Base-by-base conservation (phyloP, 2,329 filamentous ascomycete species). In the Venturia nashicola region DNA sequence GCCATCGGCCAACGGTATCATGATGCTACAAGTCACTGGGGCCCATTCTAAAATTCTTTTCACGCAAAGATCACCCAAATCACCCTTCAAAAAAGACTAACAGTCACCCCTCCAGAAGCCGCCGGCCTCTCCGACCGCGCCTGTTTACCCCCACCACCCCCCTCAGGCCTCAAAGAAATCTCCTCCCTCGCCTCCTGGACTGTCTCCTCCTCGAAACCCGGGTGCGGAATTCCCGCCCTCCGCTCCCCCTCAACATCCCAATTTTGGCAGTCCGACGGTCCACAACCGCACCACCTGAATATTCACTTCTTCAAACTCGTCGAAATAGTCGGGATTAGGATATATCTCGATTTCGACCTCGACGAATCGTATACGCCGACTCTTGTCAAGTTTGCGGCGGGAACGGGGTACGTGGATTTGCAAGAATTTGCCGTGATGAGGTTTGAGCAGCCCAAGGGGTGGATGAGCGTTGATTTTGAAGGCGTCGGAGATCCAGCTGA, bases 331-430 rank as follows among this genome's bases (percentile, higher is more conserved):
- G 85, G 86, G 36, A 86, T 94, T 61, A 83, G 89, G n/a, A 85
- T 94, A 69, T 92, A 88, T 69, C 86, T 99, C 55, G 92, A 99
- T 76, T 96, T 96, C 74, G 86, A 88, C 67, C 85, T 90, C 63
- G 94, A 99, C 75, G 94, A 99, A 76, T 94, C 89, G 54, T 99
- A 99, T 74, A 99, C 94, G 3, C 94, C 94, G 0, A 97, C 92
- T 0, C 90, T 91, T 70, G 95, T 99, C 70, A 80, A 89, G 59
- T 91, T 97, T 72, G 85, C 88, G 44, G 93, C 92, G 0, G 94
- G 94, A 14, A 96, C 91, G 67, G 91, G 91, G 55, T 88, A 91
- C 68, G 94, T 97, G 74, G 91, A 95, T 71, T 83, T 97, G 11
- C 88, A 95, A 63, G 89, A 94, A 67, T 97, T 96, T 74, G 86